phyloP scores from a whole-genome alignment of 441 rosid genomes.

The Euphorbia schlechtendalii region DNA sequence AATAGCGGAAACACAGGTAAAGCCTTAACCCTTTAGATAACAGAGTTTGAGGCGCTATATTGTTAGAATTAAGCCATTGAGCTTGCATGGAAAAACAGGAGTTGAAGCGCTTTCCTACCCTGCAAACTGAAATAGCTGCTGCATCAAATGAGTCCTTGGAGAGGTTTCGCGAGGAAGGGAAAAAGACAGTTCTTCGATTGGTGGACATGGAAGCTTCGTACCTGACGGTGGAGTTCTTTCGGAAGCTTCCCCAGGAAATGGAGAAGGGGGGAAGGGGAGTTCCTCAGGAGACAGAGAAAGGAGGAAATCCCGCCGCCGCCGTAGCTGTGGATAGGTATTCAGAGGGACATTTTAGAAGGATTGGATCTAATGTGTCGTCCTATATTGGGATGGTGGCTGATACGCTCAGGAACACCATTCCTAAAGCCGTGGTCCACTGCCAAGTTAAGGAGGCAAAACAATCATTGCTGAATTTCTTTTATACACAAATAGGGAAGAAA shows the following conservation, averaged over 20 bases:
- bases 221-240: conserved; percentile 79
- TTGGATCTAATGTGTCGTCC: conserved; percentile 71
- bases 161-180: conserved; percentile 67
- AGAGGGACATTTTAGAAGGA: conserved; percentile 73
- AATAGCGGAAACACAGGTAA: conserved; percentile 71
- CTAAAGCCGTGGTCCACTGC: conserved; percentile 75
- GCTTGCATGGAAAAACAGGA: conserved; percentile 36
- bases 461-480: conserved; percentile 58
- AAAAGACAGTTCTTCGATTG: conserved; percentile 55
- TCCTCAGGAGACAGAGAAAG: conserved; percentile 19
- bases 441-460: conserved; percentile 80
- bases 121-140: conserved; percentile 65
- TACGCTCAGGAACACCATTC: conserved; percentile 68
- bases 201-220: conserved; percentile 92
- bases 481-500: conserved; percentile 56
- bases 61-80: not conserved
- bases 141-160: conserved; percentile 64
- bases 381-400: conserved; percentile 71
- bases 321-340: conserved; percentile 40
- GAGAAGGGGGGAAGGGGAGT: conserved; percentile 40
- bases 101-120: conserved; percentile 65
- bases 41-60: not conserved
- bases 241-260: conserved; percentile 71
- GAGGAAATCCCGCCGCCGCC: conserved; percentile 26
- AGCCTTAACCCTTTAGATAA: not conserved